A percentile compares a stretch with the other conserved stretches of the same genome.
These are phyloP conservation scores for Inosperma sp. DNA, from an alignment of 768 basidiomycete species.

Conservation along the genomic window DNA sequence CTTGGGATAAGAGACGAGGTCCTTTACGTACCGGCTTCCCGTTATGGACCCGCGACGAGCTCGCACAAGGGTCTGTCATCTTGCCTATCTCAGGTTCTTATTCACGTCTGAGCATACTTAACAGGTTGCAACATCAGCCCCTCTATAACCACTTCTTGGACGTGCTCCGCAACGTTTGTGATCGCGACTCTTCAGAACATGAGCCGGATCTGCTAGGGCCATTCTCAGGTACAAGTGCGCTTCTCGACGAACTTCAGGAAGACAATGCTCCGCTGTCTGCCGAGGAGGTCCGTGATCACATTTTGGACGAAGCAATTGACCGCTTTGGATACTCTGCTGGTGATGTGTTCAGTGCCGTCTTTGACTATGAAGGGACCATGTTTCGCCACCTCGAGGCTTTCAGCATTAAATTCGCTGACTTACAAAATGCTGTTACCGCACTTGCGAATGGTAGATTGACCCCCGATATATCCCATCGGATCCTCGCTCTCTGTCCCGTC, in stretches of 20 bases:
- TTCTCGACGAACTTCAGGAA: not conserved
- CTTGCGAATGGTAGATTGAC: not conserved
- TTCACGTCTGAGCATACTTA: no score
- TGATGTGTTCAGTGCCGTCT: not conserved
- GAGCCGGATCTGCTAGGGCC: no score
- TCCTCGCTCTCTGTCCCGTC: not conserved
- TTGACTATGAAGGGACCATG: not conserved
- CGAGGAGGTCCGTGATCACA: not conserved
- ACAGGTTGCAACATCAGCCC: no score
- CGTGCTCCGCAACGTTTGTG: no score
- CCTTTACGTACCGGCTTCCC: not conserved
- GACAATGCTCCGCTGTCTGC: not conserved
- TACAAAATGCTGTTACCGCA: not conserved
- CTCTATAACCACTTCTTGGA: no score
- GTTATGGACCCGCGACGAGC: not conserved
- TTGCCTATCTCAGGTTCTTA: no score
- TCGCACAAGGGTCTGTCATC: not conserved
- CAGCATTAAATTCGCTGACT: not conserved
- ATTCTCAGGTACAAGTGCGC: no score
- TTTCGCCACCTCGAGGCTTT: not conserved
- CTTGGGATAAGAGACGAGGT: not conserved
- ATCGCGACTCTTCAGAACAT: no score
- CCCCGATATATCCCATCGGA: not conserved
- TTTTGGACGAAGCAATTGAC: not conserved
- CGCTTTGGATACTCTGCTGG: not conserved